phyloP scores from a whole-genome alignment of 2,329 filamentous ascomycete genomes.

The Chaetomium sp. region DNA sequence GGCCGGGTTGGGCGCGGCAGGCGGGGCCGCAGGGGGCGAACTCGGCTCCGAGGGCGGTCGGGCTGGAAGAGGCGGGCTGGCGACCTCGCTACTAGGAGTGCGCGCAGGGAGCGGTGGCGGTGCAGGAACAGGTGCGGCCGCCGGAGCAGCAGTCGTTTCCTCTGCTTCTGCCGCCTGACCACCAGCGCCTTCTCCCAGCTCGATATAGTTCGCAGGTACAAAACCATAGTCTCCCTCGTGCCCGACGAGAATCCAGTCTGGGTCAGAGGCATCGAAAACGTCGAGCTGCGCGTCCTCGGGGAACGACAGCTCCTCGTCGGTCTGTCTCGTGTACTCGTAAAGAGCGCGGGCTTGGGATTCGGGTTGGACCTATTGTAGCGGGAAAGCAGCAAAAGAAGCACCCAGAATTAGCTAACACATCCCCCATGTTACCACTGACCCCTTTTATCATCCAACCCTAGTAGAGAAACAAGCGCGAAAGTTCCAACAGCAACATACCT shows the following conservation, averaged over 20 bases:
- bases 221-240: slow-evolving; percentile 84
- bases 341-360: slow-evolving; percentile 72
- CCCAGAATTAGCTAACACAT: not conserved
- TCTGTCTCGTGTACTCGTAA: slow-evolving; percentile 97
- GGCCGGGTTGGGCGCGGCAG: slow-evolving; percentile 40
- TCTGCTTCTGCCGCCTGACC: slow-evolving; percentile 34
- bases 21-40: slow-evolving; percentile 16
- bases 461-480: not conserved
- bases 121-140: slow-evolving; percentile 27
- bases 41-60: slow-evolving; percentile 25
- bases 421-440: not conserved
- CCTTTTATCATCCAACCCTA: not conserved
- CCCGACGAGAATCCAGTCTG: slow-evolving; percentile 93
- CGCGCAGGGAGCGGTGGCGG: slow-evolving; percentile 41
- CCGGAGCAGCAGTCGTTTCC: no score
- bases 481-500: slow-evolving; percentile 50
- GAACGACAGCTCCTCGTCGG: slow-evolving; percentile 95
- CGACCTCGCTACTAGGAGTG: slow-evolving; percentile 31
- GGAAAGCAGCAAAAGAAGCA: slow-evolving; percentile 1
- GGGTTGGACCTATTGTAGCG: slow-evolving; percentile 45
- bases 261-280: slow-evolving; percentile 85
- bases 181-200: slow-evolving; percentile 46
- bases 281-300: slow-evolving; percentile 76
- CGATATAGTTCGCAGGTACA: slow-evolving; percentile 93
- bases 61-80: slow-evolving; percentile 35